Evolutionary conservation across 2,329 filamentous ascomycete genomes (phyloP), one percentile per base, ranked within the genome.

Genomic region (Lecanoromycetidae sp.): DNA sequence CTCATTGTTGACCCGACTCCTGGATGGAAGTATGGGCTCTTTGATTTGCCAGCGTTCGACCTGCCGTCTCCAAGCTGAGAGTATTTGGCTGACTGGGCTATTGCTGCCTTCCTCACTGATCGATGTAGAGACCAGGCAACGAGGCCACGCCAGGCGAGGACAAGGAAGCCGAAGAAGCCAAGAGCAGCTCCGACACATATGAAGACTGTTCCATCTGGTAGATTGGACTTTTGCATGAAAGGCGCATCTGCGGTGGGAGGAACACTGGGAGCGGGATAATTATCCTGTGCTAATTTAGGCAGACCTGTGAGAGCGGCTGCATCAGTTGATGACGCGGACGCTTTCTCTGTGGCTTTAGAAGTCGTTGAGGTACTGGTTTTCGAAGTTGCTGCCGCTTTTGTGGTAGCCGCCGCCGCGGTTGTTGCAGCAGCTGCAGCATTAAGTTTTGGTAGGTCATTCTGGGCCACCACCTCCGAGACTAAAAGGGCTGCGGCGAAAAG

Each of bases 131-230:
- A 83, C 75, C 87, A 94, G 51, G 85, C 87, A 50, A 95, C 80
- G 47, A 95, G 75, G 42, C 75, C 81, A 51, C 90, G 85, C 91
- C 91, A 98, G 49, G 83, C 72, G 10, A 98, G 72, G 36, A 96
- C 77, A n/a, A 79, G 80, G 7, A 87, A 70, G 9, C 80, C 86
- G 54, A 95, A 77, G 55, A 87, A 82, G 13, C 86, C 91, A 5
- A 98, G 76, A 23, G 87, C 82, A 22, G 87, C 84, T 37, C 91
- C 91, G 1, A 96, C 91, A 19, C 80, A 83, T 58, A 98, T 98
- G 68, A 98, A 98, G 50, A 98, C 83, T 3, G 90, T 95, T 46
- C 91, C 91, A 59, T 96, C 84, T 2, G 91, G 91, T 9, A 88
- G 72, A 44, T 68, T 80, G 1, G 87, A 93, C 58, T 82, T 80